Base-by-base conservation (phyloP, 2,329 filamentous ascomycete genomes). In the Aspergillus sp. region DNA sequence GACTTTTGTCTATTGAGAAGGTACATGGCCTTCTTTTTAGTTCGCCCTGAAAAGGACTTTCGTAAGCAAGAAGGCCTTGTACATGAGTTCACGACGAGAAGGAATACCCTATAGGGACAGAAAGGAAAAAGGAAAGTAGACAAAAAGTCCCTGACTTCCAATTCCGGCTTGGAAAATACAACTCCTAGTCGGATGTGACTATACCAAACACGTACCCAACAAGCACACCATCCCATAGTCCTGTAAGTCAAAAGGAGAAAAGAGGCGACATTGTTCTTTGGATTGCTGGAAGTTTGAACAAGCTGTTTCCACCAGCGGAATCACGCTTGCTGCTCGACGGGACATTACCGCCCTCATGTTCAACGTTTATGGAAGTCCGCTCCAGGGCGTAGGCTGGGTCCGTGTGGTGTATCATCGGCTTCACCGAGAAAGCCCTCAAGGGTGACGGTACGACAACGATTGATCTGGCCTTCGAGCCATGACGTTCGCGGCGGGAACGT, bases 401-500 rank as follows among this genome's bases (percentile, higher is more conserved):
- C 21, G 50, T 25, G 23, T 36, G 25, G 32, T 55, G 55, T 13
- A 49, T 41, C 41, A 43, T 45, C 19, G 60, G 56, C 3, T 48
- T 53, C 23, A 61, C 63, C 21, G 59, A 55, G 30, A 57, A 52
- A 10, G 65, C 47, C 21, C 52, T 57, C 13, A 63, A 21, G 2
- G 64, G 63, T 23, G 63, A 50, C 12, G 64, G 53, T 9, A 66
- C 58, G 19, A 67, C 50, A 10, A 68, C 64, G 38, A 62, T 54
- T 12, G 57, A 58, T 36, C 58, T 60, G 4, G 66, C 53, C 13
- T 64, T 58, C 12, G 60, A 62, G 15, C 61, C 60, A 38, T 60
- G 55, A 13, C 58, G 64, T 23, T 54, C 58, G 30, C 49, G 54
- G 2, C 52, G 43, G 15, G 60, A 43, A 2, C 41, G n/a, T 8